A percentile compares a stretch with the other conserved stretches of the same genome.
phyloP scores from a whole-genome alignment of 192 early-diverging fungal genomes.

The Podochytrium sp. region DNA sequence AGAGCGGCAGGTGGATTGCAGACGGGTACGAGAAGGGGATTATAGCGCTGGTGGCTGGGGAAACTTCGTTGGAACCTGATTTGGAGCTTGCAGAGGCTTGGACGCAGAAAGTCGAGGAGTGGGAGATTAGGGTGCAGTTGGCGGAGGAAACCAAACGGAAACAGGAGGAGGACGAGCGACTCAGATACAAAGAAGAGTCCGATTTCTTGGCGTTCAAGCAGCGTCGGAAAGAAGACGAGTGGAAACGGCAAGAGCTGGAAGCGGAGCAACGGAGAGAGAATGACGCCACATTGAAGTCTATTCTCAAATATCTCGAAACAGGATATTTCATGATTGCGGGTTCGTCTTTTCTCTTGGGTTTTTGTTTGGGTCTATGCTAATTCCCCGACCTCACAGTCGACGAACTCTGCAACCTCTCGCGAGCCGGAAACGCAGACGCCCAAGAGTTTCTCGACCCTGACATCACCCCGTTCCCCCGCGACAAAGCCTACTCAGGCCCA shows the following conservation, averaged over 20 bases:
- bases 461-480: constrained; percentile 12
- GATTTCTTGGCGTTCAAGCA: constrained; percentile 14
- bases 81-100: neutral
- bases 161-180: constrained; percentile 2
- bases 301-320: neutral
- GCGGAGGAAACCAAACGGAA: neutral
- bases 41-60: neutral
- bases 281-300: neutral
- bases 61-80: constrained; percentile 1
- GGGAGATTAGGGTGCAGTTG: neutral
- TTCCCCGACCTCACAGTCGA: neutral
- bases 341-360: neutral
- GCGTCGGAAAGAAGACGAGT: neutral
- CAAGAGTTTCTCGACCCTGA: constrained; percentile 29
- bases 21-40: constrained; percentile 1
- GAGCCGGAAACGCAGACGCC: constrained; percentile 14
- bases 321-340: constrained; percentile 26
- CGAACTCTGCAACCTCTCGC: constrained; percentile 1
- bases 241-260: neutral
- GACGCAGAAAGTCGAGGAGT: constrained; percentile 17
- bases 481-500: constrained; percentile 13
- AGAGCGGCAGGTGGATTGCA: constrained; percentile 7
- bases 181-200: neutral
- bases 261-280: constrained; percentile 15
- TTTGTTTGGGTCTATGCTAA: neutral